A percentile compares a stretch with the other conserved stretches of the same genome.
Evolutionary conservation across 2,329 filamentous ascomycete species (phyloP).

Genomic region (Lasiodiplodia theobromae): DNA sequence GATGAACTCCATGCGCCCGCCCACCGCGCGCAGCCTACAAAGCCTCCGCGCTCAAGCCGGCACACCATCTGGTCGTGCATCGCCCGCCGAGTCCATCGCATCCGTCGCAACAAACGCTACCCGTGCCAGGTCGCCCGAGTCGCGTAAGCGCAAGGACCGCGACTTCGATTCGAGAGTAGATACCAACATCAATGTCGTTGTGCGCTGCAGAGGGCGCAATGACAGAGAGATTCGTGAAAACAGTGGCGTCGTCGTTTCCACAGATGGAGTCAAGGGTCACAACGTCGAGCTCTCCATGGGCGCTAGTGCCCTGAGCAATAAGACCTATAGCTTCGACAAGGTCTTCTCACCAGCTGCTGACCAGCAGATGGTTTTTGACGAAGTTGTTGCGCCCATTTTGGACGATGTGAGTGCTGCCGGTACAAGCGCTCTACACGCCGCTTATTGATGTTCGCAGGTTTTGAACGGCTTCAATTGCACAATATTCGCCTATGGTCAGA

Average conservation of each 20-base stretch:
- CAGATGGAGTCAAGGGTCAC: constrained; percentile 87
- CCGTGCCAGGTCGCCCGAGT: constrained; percentile 55
- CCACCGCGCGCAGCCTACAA: constrained; percentile 59
- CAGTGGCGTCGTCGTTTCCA: constrained; percentile 88
- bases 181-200: constrained; percentile 98
- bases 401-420: constrained; percentile 72
- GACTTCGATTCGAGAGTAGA: constrained; percentile 80
- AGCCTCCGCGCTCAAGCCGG: constrained; percentile 59
- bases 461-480: constrained; percentile 96
- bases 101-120: constrained; percentile 58
- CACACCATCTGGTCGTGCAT: constrained; percentile 62
- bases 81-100: constrained; percentile 74
- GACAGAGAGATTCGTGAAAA: constrained; percentile 94
- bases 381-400: constrained; percentile 90
- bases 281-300: constrained; percentile 90
- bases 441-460: constrained; percentile 66
- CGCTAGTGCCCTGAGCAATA: constrained; percentile 89
- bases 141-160: constrained; percentile 80
- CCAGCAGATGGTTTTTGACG: constrained; percentile 92
- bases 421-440: too few species aligned
- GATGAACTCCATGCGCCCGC: constrained; percentile 61
- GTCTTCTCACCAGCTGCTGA: constrained; percentile 96
- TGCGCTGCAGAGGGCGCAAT: constrained; percentile 90
- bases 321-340: constrained; percentile 95
- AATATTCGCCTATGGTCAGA: constrained; percentile 98